Conservation (phyloP, 2,329 filamentous ascomycete genomes). For the Dichotomopilus funicola region DNA sequence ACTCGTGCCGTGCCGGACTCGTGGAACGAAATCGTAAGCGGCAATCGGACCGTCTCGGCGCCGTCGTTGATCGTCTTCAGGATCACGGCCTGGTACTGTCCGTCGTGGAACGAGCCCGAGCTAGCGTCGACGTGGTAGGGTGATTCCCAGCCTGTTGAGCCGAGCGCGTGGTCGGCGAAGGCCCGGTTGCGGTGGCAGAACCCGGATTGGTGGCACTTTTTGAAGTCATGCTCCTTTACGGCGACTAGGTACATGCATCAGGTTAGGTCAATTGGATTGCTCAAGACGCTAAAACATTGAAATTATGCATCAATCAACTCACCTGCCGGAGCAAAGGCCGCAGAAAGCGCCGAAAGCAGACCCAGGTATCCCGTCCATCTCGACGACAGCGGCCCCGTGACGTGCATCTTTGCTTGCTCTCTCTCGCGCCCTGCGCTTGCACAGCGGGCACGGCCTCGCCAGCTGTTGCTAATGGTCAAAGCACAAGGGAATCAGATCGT, state of each 20-base stretch:
- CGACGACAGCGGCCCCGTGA: constrained; percentile 44
- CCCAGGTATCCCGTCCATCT: constrained; percentile 61
- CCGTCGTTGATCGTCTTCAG: constrained; percentile 66
- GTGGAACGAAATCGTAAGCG: constrained; percentile 80
- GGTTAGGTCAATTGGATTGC: constrained; percentile 3
- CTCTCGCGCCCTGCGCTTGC: not conserved
- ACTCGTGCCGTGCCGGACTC: constrained; percentile 84
- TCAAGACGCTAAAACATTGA: not conserved
- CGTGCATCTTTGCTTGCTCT: constrained; percentile 45
- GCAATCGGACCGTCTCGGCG: constrained; percentile 67
- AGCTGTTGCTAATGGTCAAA: constrained; percentile 1
- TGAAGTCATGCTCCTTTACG: constrained; percentile 97
- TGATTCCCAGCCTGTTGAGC: constrained; percentile 63
- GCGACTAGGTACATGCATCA: no score
- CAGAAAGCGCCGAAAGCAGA: constrained; percentile 52
- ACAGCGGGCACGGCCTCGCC: not conserved
- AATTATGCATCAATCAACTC: constrained; percentile 34
- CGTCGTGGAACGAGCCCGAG: constrained; percentile 69
- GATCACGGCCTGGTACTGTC: constrained; percentile 72
- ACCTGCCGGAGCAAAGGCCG: constrained; percentile 60
- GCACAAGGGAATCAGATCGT: not conserved
- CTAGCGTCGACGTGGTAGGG: constrained; percentile 72
- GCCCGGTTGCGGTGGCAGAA: constrained; percentile 95
- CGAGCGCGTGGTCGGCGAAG: constrained; percentile 70
- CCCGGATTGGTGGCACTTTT: constrained; percentile 89